Evolutionary conservation across 805 yeast genomes (phyloP), one percentile per base, ranked within the genome.

Genomic region (Candida nitratophila): DNA sequence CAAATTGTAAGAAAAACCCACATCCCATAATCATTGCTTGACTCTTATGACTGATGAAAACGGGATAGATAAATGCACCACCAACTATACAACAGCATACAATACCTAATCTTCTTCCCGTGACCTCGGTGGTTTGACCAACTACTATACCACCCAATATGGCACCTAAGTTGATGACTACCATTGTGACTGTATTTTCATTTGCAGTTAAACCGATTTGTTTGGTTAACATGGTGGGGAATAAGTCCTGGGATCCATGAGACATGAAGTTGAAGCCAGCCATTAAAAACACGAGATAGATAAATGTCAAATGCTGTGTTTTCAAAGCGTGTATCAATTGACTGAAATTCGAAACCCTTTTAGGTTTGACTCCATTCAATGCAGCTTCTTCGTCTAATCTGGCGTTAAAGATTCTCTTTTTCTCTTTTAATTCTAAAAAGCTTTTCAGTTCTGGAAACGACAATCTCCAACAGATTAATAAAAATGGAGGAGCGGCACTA

Each of bases 191-290:
- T 0, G 88, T 81, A 29, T 72, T 61, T 17, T 69, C 64, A 56
- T 83, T 64, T 3, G 57, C 50, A 22, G 71, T 56, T 49, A 71
- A 70, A 11, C 58, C 66, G 27, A 76, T 66, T 57, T 83, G 87
- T 20, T 67, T 69, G 22, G 69, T 66, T 41, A 83, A 64, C 64
- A 79, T 66, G 1, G 86, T 79, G 33, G 88, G 86, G 60, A 73
- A 80, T 56, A 83, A 64, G 59, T 83, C 91, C 63, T 83, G 89
- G 6, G 87, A 77, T 1, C 86, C 87, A 52, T 83, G 91, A 9
- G 86, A 74, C 65, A 76, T 73, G 65, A 81, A 83, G 62, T 82
- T 83, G 69, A 81, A 77, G 17, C 83, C 85, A 17, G 84, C 72
- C 81, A 82, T 74, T 57, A 81, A 63, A 12, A 83, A 55, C 34